These are phyloP conservation scores for Fusarium brachygibbosum DNA, from an alignment of 2,329 filamentous ascomycete species.

Conservation along the genomic window DNA sequence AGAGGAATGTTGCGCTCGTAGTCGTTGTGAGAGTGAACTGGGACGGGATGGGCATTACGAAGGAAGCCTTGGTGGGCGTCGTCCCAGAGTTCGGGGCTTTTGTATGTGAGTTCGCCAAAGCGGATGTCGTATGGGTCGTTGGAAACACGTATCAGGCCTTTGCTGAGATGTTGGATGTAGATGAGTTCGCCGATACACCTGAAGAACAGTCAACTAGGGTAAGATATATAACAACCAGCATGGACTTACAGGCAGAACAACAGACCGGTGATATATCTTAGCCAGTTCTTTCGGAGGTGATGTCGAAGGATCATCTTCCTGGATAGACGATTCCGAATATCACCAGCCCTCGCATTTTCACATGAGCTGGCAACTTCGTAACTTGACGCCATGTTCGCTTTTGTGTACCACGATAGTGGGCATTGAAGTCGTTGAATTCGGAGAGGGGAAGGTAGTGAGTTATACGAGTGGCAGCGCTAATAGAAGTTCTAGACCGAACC, in stretches of 20 bases:
- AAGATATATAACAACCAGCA: no score
- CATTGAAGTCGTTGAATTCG: not conserved
- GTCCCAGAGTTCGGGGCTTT: slow-evolving; percentile 28
- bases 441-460: not conserved
- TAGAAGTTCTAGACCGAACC: not conserved
- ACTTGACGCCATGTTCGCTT: not conserved
- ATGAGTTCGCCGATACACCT: slow-evolving; percentile 15
- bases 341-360: not conserved
- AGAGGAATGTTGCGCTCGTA: slow-evolving; percentile 23
- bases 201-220: not conserved
- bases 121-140: slow-evolving; percentile 33
- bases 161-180: slow-evolving; percentile 7
- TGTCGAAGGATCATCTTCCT: not conserved
- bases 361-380: not conserved
- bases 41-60: slow-evolving; percentile 10
- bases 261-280: not conserved
- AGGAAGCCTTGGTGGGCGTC: slow-evolving; percentile 22
- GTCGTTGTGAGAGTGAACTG: slow-evolving; percentile 27
- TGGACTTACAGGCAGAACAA: slow-evolving; percentile 6
- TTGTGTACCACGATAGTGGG: not conserved
- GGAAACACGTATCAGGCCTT: not conserved
- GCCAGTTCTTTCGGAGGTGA: slow-evolving; percentile 9
- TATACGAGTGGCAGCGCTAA: not conserved
- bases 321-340: not conserved
- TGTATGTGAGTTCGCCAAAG: slow-evolving; percentile 9